phyloP scores from a whole-genome alignment of 2,329 filamentous ascomycete species.

The Dryadomyces quercivorus region DNA sequence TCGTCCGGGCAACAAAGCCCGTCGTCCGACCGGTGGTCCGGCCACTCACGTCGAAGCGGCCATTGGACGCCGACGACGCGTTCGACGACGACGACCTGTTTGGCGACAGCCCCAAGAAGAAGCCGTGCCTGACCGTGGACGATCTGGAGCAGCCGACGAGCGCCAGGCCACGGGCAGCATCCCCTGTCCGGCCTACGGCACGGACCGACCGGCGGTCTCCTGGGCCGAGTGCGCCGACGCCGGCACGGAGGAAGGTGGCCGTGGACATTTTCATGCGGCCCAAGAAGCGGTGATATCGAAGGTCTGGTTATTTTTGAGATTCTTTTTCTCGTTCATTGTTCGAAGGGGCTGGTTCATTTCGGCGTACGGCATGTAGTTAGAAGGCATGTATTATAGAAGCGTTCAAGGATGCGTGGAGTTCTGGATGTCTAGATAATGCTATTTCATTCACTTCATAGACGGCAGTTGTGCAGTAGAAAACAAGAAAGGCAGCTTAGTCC shows the following conservation, averaged over 20 bases:
- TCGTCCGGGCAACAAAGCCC: not conserved
- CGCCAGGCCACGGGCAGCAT: not conserved
- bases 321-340: not conserved
- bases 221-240: constrained; percentile 1
- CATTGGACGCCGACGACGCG: not conserved
- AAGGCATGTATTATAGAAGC: too few species aligned
- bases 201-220: not conserved
- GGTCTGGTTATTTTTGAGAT: too few species aligned
- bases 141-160: constrained; percentile 5
- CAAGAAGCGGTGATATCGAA: constrained; percentile 22
- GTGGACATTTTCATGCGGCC: constrained; percentile 39
- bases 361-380: too few species aligned
- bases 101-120: constrained; percentile 8
- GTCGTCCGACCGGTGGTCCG: not conserved
- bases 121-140: constrained; percentile 5
- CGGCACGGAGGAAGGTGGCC: constrained; percentile 27
- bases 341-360: not conserved
- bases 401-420: too few species aligned
- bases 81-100: constrained; percentile 7
- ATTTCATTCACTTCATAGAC: too few species aligned
- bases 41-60: not conserved
- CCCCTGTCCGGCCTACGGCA: too few species aligned
- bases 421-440: too few species aligned
- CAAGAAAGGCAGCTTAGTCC: too few species aligned
- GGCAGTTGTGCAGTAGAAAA: too few species aligned